These are phyloP conservation scores for Syzygium oleosum DNA, from an alignment of 345 rosid species.

Conservation along the genomic window DNA sequence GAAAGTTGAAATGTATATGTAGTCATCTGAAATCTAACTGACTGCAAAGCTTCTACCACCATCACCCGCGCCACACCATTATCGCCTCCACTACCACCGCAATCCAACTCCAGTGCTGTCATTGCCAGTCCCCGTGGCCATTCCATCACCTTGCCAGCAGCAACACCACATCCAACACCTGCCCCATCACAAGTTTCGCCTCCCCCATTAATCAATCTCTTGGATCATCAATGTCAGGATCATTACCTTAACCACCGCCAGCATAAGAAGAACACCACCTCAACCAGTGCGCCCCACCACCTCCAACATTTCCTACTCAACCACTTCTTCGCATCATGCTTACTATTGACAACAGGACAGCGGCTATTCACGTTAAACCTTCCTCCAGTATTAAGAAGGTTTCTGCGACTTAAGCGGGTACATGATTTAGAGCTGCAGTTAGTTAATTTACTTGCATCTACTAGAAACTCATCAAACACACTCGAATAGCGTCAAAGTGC, in stretches of 20 bases:
- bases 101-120: not conserved
- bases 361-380: not conserved
- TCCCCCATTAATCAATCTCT: not conserved
- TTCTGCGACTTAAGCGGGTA: accelerated
- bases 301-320: not conserved
- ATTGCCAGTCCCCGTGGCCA: not conserved
- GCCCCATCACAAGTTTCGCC: not conserved
- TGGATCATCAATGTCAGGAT: not conserved
- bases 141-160: not conserved
- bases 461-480: not conserved
- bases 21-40: not conserved
- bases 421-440: not conserved
- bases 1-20: not conserved
- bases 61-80: not conserved
- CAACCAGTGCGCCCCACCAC: too few species aligned
- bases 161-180: not conserved
- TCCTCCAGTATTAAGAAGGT: not conserved
- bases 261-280: not conserved
- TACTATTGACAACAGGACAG: not conserved
- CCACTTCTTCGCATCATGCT: not conserved
- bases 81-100: not conserved
- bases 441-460: not conserved
- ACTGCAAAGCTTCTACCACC: not conserved
- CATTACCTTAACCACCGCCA: not conserved
- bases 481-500: not conserved